Evolutionary conservation across 2,329 filamentous ascomycete genomes (phyloP), one percentile per base, ranked within the genome.

Genomic region (Neofusicoccum ribis): DNA sequence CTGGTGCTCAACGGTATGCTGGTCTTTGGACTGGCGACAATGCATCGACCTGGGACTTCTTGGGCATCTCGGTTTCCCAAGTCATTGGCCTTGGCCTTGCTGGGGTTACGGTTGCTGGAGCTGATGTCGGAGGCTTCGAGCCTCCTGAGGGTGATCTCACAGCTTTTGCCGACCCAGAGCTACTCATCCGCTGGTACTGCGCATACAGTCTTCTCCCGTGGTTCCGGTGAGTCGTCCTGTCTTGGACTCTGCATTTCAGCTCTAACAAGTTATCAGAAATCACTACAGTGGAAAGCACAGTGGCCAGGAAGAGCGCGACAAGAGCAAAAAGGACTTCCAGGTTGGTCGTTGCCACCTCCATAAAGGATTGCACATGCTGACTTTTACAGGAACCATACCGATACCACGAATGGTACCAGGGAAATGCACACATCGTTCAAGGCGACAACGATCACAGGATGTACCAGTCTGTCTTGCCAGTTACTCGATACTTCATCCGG

Each of bases 21-120:
- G 77, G 77, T 14, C 71, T 79, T 1, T 79, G 77, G 77, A 78
- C 76, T 0, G 77, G 77, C 5, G 77, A 79, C 37, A 79, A 79
- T 41, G 68, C 71, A 1, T 74, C 72, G 0, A 77, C 77, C 0
- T 79, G 77, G 77, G 67, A 79, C 15, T 79, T 78, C 50, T 73
- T 75, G 37, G 69, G 70, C 2, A 79, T 79, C 17, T 77, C 77
- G 0, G 72, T 79, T 14, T 70, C 73, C 0, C 77, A 79, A 23
- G 77, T 79, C 0, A 62, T 79, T 1, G 73, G 76, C 0, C 69
- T 78, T 3, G 77, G 77, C 0, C 67, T 78, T 39, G 73, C 72
- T 3, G 77, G 77, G 17, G 72, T 77, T 6, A 73, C 74, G 3
- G 73, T 79, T 20, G 71, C 74, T 0, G 77, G 77, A 1, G 73